A percentile compares a stretch with the other conserved stretches of the same genome.
Conservation (phyloP, 2,329 filamentous ascomycete genomes). For the Zymoseptoria ardabiliae region DNA sequence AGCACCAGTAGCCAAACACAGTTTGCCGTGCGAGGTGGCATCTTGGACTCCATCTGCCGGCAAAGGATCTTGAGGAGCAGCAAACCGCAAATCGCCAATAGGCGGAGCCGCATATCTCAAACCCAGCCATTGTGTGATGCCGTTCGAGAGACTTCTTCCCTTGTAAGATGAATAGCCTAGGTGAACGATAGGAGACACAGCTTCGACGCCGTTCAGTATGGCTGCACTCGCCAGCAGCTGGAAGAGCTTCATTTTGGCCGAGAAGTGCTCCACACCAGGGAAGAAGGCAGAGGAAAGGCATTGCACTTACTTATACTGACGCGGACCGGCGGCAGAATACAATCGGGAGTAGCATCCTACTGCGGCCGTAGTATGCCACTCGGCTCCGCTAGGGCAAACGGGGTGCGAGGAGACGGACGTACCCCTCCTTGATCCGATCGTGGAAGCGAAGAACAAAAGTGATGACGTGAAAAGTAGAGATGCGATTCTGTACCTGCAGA, state of each 20-base stretch:
- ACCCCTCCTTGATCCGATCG: background rate
- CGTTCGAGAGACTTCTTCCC: constrained; percentile 48
- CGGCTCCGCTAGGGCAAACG: background rate
- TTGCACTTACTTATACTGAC: background rate
- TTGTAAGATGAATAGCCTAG: constrained; percentile 61
- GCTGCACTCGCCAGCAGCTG: background rate
- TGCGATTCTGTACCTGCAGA: background rate
- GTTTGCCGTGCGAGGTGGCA: constrained; percentile 42
- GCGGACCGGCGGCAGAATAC: background rate
- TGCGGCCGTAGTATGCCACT: background rate
- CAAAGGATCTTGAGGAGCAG: constrained; percentile 57
- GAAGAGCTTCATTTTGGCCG: background rate
- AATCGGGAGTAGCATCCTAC: background rate
- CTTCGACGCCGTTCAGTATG: constrained; percentile 13
- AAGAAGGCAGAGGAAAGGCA: background rate
- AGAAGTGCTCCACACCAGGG: background rate
- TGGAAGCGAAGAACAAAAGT: background rate
- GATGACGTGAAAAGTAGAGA: background rate
- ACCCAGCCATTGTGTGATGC: constrained; percentile 64
- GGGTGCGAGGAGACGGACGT: background rate
- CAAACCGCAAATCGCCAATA: constrained; percentile 57
- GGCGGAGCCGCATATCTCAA: constrained; percentile 68
- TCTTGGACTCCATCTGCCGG: constrained; percentile 39
- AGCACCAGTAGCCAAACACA: constrained; percentile 29
- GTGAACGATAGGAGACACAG: constrained; percentile 45